Base-by-base conservation (phyloP, 129 eudicot species). In the Smallanthus sonchifolius region DNA sequence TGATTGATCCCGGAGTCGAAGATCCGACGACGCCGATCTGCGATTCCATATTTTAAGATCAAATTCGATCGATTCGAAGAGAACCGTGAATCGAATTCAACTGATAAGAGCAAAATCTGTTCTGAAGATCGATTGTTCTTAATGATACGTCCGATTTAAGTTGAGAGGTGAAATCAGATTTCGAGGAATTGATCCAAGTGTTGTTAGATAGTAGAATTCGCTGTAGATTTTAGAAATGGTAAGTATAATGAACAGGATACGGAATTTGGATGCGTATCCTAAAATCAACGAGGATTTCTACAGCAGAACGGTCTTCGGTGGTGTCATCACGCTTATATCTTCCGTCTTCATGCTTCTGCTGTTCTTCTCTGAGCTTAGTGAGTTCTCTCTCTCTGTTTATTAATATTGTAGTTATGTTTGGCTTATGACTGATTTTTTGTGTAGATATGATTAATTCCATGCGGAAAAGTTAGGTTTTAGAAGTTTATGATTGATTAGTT, bases 271-370 rank as follows among this genome's bases (percentile, higher is more conserved):
- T 74, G 96, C 91, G 13, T 86, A 87, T 55, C 96, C 96, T 4
- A 89, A 92, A 86, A 84, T 89, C 83, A 89, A 84, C 69, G 92
- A 92, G 80, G 96, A 92, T 79, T 92, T 92, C 84, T 87, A 87
- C 87, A 89, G 98, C 80, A 75, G 95, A 68, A 89, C 98, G 9
- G 69, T 92, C 60, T 89, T 95, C 62, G 96, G 98, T 3, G 98
- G 98, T 39, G 56, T 86, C 35, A 89, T 89, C 45, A 92, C 98
- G 28, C 72, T 92, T 7, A 79, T 77, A 34, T 92, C 98, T 39
- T 85, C 98, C 67, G 32, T 92, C 61, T 65, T 92, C 70, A 92
- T 89, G 98, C 28, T 89, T 67, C 75, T 92, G 51, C 88, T 92
- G 39, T 92, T 89, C 86, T 55, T 84, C 82, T 84, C 96, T 56